Evolutionary conservation across 306 rosid genomes (phyloP).

Genomic region (Elaeagnus macrophylla): DNA sequence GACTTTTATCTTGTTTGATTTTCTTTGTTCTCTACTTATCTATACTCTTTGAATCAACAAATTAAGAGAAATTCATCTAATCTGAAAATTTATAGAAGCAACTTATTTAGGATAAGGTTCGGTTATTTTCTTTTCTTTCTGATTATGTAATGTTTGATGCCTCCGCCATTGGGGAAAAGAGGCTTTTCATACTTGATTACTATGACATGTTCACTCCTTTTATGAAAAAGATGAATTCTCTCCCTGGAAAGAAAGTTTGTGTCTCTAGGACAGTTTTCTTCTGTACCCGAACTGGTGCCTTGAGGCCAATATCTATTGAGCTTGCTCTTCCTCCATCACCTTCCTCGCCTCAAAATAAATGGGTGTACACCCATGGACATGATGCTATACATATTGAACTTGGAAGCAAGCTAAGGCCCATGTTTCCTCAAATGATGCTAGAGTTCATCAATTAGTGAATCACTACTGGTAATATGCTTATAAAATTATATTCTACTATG

Average conservation of each 20-base stretch:
- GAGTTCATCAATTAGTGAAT: slow-evolving; percentile 88
- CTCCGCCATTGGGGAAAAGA: slow-evolving; percentile 76
- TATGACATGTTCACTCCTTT: slow-evolving; percentile 78
- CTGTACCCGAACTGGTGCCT: slow-evolving; percentile 27
- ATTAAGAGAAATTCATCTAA: too few species aligned
- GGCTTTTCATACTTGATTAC: slow-evolving; percentile 73
- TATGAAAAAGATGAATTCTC: slow-evolving; percentile 63
- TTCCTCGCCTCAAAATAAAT: slow-evolving; percentile 38
- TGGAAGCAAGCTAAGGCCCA: slow-evolving; percentile 99
- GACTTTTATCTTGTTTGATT: too few species aligned
- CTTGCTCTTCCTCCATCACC: slow-evolving; percentile 66
- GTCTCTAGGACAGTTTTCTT: slow-evolving; percentile 80
- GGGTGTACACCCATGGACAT: slow-evolving; percentile 68
- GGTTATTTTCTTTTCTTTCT: too few species aligned
- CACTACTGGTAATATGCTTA: slow-evolving; percentile 64
- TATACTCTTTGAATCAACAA: too few species aligned
- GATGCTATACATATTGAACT: slow-evolving; percentile 77
- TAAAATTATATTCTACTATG: neutral
- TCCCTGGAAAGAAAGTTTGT: slow-evolving; percentile 71
- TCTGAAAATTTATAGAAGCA: neutral
- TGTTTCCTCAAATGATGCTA: slow-evolving; percentile 81
- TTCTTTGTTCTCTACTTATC: too few species aligned
- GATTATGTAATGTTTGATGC: slow-evolving; percentile 17
- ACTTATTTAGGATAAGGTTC: neutral
- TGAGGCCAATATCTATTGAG: slow-evolving; percentile 77